Percentiles rank a stretch among this genome's conserved stretches.
phyloP scores from a whole-genome alignment of 352 stramenopile genomes.

The Saprolegnia diclina region DNA sequence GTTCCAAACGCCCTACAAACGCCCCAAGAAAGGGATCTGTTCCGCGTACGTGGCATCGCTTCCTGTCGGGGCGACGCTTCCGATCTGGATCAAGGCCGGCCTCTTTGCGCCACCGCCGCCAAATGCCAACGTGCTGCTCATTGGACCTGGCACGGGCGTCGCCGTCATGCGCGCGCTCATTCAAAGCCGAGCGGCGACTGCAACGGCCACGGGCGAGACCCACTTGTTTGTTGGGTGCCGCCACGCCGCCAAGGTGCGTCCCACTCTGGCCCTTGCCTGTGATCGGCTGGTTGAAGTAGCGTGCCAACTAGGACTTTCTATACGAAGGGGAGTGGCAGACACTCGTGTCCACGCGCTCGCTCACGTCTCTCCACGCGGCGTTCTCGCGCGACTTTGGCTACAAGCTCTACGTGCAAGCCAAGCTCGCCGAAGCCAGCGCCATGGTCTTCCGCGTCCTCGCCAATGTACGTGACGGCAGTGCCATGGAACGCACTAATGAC shows the following conservation, averaged over 20 bases:
- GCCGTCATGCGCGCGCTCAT: constrained; percentile 87
- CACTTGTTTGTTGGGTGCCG: constrained; percentile 87
- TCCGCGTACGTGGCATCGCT: constrained; percentile 73
- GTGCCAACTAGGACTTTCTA: constrained; percentile 64
- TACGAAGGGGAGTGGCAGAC: constrained; percentile 72
- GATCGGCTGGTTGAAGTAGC: constrained; percentile 1
- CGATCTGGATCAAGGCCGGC: constrained; percentile 85
- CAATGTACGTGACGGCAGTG: not conserved
- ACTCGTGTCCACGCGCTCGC: constrained; percentile 41
- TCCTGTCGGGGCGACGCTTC: constrained; percentile 42
- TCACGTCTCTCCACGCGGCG: constrained; percentile 75
- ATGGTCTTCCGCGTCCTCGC: constrained; percentile 55
- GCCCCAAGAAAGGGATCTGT: constrained; percentile 73
- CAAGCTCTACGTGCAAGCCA: constrained; percentile 91
- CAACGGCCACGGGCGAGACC: not conserved
- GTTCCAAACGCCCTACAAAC: constrained; percentile 88
- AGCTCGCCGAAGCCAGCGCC: constrained; percentile 76
- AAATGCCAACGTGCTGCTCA: constrained; percentile 68
- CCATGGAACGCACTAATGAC: constrained; percentile 27
- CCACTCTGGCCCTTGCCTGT: not conserved
- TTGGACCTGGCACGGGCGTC: constrained; percentile 87
- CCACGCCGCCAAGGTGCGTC: constrained; percentile 58
- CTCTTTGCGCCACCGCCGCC: constrained; percentile 56
- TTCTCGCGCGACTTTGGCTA: constrained; percentile 86
- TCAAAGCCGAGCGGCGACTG: constrained; percentile 61